A percentile compares a stretch with the other conserved stretches of the same genome.
Evolutionary conservation across 306 rosid genomes (phyloP).

Genomic region (Inga leiocalycina): DNA sequence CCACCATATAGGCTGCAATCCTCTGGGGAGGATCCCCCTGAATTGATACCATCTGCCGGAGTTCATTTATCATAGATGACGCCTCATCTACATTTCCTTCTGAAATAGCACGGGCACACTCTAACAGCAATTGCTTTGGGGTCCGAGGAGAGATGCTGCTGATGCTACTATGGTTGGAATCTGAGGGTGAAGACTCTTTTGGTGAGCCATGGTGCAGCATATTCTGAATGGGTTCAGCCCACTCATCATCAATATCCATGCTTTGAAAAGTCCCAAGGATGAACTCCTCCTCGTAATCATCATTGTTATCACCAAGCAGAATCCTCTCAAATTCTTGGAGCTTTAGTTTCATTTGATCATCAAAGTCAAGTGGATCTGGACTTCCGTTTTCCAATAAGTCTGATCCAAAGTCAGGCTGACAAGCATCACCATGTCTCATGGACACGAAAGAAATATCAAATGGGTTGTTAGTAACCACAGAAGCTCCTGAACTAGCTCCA

Average conservation of each 20-base stretch:
- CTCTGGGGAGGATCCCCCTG: conserved; percentile 97
- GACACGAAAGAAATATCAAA: conserved; percentile 39
- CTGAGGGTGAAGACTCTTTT: conserved; percentile 71
- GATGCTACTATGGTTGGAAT: conserved; percentile 63
- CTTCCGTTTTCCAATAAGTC: conserved; percentile 64
- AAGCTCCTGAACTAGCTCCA: conserved; percentile 45
- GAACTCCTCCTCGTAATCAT: conserved; percentile 56
- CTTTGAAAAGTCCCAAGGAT: conserved; percentile 45
- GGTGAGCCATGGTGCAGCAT: conserved; percentile 64
- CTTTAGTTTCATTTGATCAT: conserved; percentile 67
- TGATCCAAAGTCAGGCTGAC: conserved; percentile 48
- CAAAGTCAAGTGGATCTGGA: conserved; percentile 51
- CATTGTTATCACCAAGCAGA: conserved; percentile 72
- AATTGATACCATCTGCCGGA: conserved; percentile 79
- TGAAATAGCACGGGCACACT: conserved; percentile 78
- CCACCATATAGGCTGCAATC: conserved; percentile 98
- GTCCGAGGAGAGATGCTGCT: conserved; percentile 55
- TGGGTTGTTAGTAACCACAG: conserved; percentile 40
- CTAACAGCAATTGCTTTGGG: conserved; percentile 69
- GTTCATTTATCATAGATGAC: conserved; percentile 64
- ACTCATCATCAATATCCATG: conserved; percentile 86
- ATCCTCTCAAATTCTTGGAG: conserved; percentile 89
- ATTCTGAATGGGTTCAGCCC: conserved; percentile 63
- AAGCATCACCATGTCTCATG: conserved; percentile 41
- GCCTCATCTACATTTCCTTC: conserved; percentile 69